Evolutionary conservation across 768 basidiomycete species (phyloP), one percentile per base, ranked within the genome.

Genomic region (Hortiboletus campestris): DNA sequence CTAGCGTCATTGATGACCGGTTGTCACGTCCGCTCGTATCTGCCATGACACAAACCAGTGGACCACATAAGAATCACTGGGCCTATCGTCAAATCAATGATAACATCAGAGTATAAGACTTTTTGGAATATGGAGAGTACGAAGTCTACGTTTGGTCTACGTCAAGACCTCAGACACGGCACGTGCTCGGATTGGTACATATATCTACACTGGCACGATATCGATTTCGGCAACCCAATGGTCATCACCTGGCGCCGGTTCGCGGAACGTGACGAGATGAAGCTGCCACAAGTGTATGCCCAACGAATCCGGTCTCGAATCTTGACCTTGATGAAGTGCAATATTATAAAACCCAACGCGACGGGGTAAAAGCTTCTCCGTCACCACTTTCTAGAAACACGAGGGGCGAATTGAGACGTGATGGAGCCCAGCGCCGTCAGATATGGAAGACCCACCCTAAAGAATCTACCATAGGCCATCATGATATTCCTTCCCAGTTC

Each of bases 211-310:
- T 1, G 12, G 41, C 17, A 55, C 48, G 34, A 51, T 20, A 16
- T 58, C 51, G 14, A 58, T 29, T 25, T 44, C 46, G 8, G 51
- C 47, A 9, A 49, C 17, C 56, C 56, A 53, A 9, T 35, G 35
- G 17, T 36, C 34, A n/a, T 46, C 42, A 6, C 34, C 42, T 10
- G 42, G 34, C 6, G 31, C 19, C 1, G 48, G 49, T 3, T 49
- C 36, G 2, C 53, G 47, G 12, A 54, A 14, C 7, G 44, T 19
- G 29, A 58, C 32, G 6, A 58, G 48, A 25, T 58, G 38, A 22
- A 58, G 49, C 22, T 58, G 44, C 16, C 20, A 11, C 3, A 54
- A 31, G 1, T 46, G 44, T 16, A 58, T 11, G 7, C 48, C 57
- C 7, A n/a, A n/a, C 32, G 39, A 46, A 19, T 38, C 40, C 1